These are phyloP conservation scores for Geosmithia morbida DNA, from an alignment of 2,329 filamentous ascomycete genomes.

Conservation along the genomic window DNA sequence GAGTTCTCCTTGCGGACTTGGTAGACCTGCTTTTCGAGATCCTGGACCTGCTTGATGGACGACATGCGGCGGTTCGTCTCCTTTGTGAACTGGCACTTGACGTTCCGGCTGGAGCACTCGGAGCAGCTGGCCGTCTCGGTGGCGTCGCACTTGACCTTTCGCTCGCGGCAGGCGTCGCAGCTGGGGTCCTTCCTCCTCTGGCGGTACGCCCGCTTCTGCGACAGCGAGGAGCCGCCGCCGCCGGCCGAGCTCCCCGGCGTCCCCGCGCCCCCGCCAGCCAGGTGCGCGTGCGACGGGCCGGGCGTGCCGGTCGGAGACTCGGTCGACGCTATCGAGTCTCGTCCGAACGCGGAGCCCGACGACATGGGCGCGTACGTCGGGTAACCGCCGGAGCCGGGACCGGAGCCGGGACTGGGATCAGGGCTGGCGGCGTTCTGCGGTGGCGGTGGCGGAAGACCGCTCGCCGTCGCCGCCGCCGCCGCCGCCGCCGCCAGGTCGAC, in stretches of 20 bases:
- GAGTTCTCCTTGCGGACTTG: constrained; percentile 68
- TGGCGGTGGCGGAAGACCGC: constrained; percentile 12
- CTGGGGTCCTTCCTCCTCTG: constrained; percentile 93
- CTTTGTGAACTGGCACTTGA: constrained; percentile 98
- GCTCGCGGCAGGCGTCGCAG: constrained; percentile 89
- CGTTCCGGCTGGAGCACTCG: constrained; percentile 90
- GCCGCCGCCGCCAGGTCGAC: too few relatives aligned
- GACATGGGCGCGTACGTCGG: constrained; percentile 39
- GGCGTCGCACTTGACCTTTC: constrained; percentile 81
- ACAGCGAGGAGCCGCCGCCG: constrained; percentile 11
- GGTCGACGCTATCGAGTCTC: constrained; percentile 44
- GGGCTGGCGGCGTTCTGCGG: constrained; percentile 26
- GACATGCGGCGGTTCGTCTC: constrained; percentile 98
- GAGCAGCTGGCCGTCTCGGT: constrained; percentile 94
- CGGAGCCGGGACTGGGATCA: constrained; percentile 21
- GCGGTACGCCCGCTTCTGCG: constrained; percentile 87
- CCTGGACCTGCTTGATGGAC: constrained; percentile 97
- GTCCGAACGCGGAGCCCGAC: constrained; percentile 25
- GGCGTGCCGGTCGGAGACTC: constrained; percentile 43
- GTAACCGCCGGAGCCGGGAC: constrained; percentile 21
- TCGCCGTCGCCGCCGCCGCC: too few relatives aligned
- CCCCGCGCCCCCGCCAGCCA: constrained; percentile 17
- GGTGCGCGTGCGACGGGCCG: constrained; percentile 18
- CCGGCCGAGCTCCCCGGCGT: neutral
- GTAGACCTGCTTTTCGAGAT: constrained; percentile 83